Evolutionary conservation across 2,329 filamentous ascomycete genomes (phyloP).

Genomic region (Sporothrix variecibatus): DNA sequence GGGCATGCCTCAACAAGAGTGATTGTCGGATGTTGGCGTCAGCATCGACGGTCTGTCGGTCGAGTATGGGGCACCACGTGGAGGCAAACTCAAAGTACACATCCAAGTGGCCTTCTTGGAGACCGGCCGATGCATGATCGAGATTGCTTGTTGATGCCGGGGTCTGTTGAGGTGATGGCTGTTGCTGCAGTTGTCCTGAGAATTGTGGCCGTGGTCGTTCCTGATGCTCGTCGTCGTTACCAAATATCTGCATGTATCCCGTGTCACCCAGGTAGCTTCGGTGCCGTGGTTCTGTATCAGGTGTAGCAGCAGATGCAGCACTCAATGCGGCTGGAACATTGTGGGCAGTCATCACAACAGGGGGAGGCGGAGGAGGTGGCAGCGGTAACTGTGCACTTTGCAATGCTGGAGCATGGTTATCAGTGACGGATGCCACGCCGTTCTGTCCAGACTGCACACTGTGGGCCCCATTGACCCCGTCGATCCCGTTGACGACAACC

Average conservation of each 20-base stretch:
- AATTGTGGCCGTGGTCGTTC: neutral
- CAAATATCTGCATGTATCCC: neutral
- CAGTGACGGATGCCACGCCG: neutral
- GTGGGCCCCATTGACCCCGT: neutral
- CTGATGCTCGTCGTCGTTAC: neutral
- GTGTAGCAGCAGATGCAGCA: neutral
- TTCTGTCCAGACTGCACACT: neutral
- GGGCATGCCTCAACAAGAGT: neutral
- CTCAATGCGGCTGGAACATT: neutral
- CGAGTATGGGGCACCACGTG: neutral
- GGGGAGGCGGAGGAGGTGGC: neutral
- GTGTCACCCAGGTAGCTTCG: neutral
- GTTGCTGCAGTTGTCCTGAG: neutral
- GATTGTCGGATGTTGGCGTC: constrained; percentile 1
- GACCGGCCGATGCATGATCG: neutral
- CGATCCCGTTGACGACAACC: neutral
- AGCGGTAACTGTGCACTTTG: neutral
- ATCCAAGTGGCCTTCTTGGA: neutral
- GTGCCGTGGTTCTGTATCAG: neutral
- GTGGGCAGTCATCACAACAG: neutral
- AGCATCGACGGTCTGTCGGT: neutral
- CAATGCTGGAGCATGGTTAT: neutral
- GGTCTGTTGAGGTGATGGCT: neutral
- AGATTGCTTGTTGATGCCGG: neutral
- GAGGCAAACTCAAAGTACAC: neutral